Conservation (phyloP, 805 yeast species). For the Nakazawaea pomicola region DNA sequence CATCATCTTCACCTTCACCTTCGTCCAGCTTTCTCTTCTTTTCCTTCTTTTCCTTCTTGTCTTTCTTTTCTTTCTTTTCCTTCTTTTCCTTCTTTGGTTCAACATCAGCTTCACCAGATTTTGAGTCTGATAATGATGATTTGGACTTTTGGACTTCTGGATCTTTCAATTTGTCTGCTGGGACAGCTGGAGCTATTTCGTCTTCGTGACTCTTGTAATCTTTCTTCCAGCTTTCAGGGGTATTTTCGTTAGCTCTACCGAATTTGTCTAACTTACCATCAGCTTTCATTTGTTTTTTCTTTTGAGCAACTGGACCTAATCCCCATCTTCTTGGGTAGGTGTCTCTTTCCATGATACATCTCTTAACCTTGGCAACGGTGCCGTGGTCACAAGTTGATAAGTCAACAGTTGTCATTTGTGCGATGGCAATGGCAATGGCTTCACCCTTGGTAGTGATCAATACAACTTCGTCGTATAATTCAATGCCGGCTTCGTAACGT, state of each 20-base stretch:
- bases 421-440: conserved; percentile 97
- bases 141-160: conserved; percentile 37
- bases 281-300: conserved; percentile 96
- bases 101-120: conserved; percentile 26
- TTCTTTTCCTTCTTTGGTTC: conserved; percentile 27
- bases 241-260: conserved; percentile 89
- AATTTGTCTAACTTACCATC: conserved; percentile 96
- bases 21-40: conserved; percentile 48
- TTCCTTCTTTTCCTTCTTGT: conserved; percentile 47
- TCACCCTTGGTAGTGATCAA: conserved; percentile 99
- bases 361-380: conserved; percentile 95
- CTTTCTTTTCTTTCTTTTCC: conserved; percentile 21
- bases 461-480: conserved; percentile 95
- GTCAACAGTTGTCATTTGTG: conserved; percentile 98
- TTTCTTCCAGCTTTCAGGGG: conserved; percentile 90
- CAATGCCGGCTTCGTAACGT: conserved; percentile 97
- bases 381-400: conserved; percentile 97
- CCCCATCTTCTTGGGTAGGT: conserved; percentile 99
- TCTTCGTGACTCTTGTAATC: conserved; percentile 70
- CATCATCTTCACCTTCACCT: conserved; percentile 48
- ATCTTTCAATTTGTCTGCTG: conserved; percentile 42
- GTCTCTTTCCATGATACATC: conserved; percentile 99
- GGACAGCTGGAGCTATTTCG: conserved; percentile 57
- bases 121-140: conserved; percentile 44
- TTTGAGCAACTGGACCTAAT: conserved; percentile 95